Conservation (phyloP, 208 protist genomes). For the Trichomonas gallinae region DNA sequence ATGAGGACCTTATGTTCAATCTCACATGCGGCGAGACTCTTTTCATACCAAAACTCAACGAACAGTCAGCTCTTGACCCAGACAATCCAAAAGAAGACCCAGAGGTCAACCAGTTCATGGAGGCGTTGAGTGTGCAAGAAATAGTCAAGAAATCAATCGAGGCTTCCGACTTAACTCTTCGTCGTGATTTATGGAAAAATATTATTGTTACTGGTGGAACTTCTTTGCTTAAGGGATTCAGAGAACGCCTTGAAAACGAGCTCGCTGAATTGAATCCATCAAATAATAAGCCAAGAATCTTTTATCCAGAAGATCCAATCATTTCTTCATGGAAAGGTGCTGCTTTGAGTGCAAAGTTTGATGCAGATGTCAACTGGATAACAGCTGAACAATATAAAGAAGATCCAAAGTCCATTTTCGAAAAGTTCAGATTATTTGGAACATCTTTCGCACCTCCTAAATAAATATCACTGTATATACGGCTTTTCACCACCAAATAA, state of each 20-base stretch:
- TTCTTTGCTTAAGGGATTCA: background rate
- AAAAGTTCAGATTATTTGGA: background rate
- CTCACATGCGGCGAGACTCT: background rate
- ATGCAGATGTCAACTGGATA: background rate
- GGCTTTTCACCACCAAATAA: too few species aligned
- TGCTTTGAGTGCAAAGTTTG: background rate
- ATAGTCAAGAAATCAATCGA: background rate
- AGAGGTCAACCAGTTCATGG: background rate
- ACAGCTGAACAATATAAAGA: background rate
- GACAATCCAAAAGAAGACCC: background rate
- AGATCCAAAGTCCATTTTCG: background rate
- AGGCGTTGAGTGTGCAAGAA: background rate
- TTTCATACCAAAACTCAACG: background rate
- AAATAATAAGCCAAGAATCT: background rate
- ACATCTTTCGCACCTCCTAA: background rate
- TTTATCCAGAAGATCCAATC: background rate
- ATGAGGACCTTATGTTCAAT: background rate
- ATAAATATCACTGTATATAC: background rate
- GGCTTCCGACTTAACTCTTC: background rate
- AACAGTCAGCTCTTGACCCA: background rate
- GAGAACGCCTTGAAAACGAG: background rate
- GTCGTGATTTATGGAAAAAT: background rate
- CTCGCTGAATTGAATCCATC: background rate
- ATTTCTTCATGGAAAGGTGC: background rate
- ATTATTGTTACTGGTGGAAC: background rate